phyloP scores from a whole-genome alignment of 2,329 filamentous ascomycete species.

The Orbilia javanica region DNA sequence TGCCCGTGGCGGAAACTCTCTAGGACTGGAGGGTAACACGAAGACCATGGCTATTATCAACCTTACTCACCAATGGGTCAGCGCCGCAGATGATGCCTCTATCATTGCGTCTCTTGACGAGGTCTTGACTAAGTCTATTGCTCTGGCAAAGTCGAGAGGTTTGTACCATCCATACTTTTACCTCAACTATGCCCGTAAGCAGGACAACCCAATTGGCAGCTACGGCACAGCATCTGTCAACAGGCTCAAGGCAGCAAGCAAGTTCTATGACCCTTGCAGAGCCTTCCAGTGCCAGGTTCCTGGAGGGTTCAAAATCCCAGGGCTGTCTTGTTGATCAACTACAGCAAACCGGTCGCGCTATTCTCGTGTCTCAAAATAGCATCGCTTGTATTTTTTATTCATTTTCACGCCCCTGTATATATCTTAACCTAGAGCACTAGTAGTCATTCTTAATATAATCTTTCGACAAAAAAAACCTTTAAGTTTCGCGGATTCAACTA shows the following conservation, averaged over 20 bases:
- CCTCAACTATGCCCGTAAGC: slow-evolving; percentile 63
- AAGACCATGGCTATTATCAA: slow-evolving; percentile 48
- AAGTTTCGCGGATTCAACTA: too few species aligned
- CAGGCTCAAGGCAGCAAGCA: slow-evolving; percentile 62
- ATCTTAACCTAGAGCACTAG: neutral
- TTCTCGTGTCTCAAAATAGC: neutral
- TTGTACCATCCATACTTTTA: slow-evolving; percentile 63
- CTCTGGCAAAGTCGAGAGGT: slow-evolving; percentile 59
- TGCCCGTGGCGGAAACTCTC: slow-evolving; percentile 62
- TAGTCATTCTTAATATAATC: slow-evolving; percentile 18
- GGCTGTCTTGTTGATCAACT: neutral
- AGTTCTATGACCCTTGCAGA: slow-evolving; percentile 62
- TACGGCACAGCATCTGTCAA: slow-evolving; percentile 62
- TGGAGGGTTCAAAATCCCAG: slow-evolving; percentile 63
- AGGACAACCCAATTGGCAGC: slow-evolving; percentile 62
- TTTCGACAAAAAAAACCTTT: too few species aligned
- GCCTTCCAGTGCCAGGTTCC: slow-evolving; percentile 63
- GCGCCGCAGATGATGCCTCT: slow-evolving; percentile 52
- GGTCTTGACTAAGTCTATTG: slow-evolving; percentile 58
- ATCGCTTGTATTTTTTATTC: neutral
- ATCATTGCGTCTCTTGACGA: slow-evolving; percentile 58
- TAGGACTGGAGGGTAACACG: slow-evolving; percentile 61
- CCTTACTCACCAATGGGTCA: slow-evolving; percentile 59
- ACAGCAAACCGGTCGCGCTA: neutral
- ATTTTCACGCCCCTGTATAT: neutral